Percentiles rank a stretch among this genome's conserved stretches.
phyloP scores from a whole-genome alignment of 108 stramenopile species.

The Nitzschia inconspicua region DNA sequence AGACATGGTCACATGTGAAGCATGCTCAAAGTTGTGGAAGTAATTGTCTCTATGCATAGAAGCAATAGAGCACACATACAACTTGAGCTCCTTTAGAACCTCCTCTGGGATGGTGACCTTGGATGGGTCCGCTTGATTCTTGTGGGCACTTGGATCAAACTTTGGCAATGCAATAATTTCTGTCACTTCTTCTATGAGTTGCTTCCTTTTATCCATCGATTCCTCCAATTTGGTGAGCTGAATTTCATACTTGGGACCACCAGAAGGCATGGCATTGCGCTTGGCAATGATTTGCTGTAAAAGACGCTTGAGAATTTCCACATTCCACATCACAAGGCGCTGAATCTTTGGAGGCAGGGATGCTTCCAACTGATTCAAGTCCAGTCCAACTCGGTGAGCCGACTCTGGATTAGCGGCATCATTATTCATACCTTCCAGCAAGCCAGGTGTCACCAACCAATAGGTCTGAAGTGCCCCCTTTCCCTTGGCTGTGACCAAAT shows the following conservation, averaged over 20 bases:
- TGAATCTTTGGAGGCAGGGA: slow-evolving; percentile 17
- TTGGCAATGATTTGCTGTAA: slow-evolving; percentile 20
- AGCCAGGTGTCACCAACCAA: slow-evolving; percentile 36
- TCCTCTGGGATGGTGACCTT: slow-evolving; percentile 5
- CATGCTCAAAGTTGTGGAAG: slow-evolving; percentile 68
- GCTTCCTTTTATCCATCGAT: background rate
- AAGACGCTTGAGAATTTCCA: slow-evolving; percentile 25
- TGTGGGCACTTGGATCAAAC: slow-evolving; percentile 11
- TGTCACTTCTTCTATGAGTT: slow-evolving; percentile 18
- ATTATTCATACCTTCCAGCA: slow-evolving; percentile 5
- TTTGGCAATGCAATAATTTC: slow-evolving; percentile 29
- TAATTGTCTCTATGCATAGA: slow-evolving; percentile 40
- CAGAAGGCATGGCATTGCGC: background rate
- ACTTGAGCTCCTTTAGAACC: slow-evolving; percentile 21
- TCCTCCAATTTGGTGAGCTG: slow-evolving; percentile 2
- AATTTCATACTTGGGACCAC: background rate
- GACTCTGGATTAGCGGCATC: background rate
- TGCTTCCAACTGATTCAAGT: background rate
- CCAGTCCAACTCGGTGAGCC: background rate
- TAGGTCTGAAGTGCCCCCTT: slow-evolving; percentile 56
- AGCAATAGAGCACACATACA: slow-evolving; percentile 32
- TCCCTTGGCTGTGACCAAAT: slow-evolving; percentile 45
- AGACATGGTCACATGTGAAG: slow-evolving; percentile 44
- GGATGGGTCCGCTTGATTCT: background rate
- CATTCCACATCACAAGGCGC: slow-evolving; percentile 30